Evolutionary conservation across 106 monocot species (phyloP), one percentile per base, ranked within the genome.

Genomic region (Apostasia ramifera): DNA sequence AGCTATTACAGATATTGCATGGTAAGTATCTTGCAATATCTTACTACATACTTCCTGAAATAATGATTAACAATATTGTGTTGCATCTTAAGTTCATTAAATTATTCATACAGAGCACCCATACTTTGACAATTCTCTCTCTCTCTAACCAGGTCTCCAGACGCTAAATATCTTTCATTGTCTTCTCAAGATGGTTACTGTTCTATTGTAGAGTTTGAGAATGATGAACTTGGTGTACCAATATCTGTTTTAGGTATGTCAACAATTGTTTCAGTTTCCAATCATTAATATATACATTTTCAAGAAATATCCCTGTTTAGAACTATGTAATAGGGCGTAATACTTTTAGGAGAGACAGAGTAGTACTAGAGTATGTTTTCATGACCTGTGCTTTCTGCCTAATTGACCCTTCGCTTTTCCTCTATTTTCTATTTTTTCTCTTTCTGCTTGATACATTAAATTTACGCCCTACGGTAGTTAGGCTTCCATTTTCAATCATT

Each of bases 101-200:
- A 1, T 52, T 3, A 4, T 45, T n/a, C 37, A 37, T 44, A 53
- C 26, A 26, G 26, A 26, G 26, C 26, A 26, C 26, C 26, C 26
- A 8, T 48, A 26, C 54, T 66, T 61, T 42, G n/a, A 42, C 40
- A 41, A 46, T 10, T 59, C 10, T 14, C 55, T 68, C 57, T 12
- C n/a, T 10, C 66, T 56, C 1, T 75, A 57, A 40, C 49, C 67
- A 95, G 95, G 95, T 86, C 95, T 5, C 48, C 73, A 59, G 80
- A 89, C 86, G 95, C 86, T 59, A 89, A 80, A 79, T 84, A 86
- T 79, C 73, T 95, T 54, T 86, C 91, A 41, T 58, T 86, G 66
- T 89, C 95, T 15, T 95, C 95, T 58, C 73, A 81, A 66, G 95
- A 95, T 84, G 88, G 89, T 8, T 95, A 82, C 61, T 95, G 95